Evolutionary conservation across 768 basidiomycete genomes (phyloP).

Genomic region (Paxillus involutus): DNA sequence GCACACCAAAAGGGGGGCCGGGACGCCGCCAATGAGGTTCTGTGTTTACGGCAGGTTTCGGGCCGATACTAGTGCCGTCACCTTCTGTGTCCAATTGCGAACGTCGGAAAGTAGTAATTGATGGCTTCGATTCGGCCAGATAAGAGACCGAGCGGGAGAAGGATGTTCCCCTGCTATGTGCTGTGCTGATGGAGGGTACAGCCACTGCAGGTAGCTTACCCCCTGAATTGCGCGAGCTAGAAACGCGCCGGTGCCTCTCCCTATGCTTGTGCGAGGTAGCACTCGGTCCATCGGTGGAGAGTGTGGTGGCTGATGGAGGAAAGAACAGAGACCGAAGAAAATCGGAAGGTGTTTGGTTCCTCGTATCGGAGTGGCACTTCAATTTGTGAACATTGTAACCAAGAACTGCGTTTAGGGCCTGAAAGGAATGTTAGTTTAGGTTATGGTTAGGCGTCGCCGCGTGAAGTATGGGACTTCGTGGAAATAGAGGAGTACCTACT

Average conservation of each 20-base stretch:
- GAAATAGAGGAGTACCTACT: slow-evolving; percentile 36
- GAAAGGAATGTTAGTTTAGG: slow-evolving; percentile 11
- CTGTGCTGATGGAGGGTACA: slow-evolving; percentile 18
- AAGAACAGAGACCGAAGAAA: slow-evolving; percentile 42
- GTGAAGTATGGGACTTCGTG: slow-evolving; percentile 7
- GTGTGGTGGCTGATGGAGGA: slow-evolving; percentile 18
- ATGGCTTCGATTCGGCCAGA: slow-evolving; percentile 16
- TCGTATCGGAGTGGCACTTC: slow-evolving; percentile 39
- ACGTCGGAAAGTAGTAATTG: slow-evolving; percentile 12
- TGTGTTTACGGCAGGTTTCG: background rate
- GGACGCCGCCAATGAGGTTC: slow-evolving; percentile 8
- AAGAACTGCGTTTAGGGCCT: slow-evolving; percentile 64
- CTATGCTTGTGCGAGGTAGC: slow-evolving; percentile 13
- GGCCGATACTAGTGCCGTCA: background rate
- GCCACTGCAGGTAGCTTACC: slow-evolving; percentile 16
- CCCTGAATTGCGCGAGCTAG: slow-evolving; percentile 19
- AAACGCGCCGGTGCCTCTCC: slow-evolving; percentile 16
- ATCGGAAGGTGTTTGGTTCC: slow-evolving; percentile 18
- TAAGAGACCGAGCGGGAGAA: slow-evolving; percentile 21
- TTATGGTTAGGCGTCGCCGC: background rate
- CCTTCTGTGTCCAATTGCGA: slow-evolving; percentile 13
- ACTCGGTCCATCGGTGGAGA: slow-evolving; percentile 11
- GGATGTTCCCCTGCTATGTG: slow-evolving; percentile 26
- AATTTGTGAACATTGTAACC: slow-evolving; percentile 57
- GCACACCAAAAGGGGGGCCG: slow-evolving; percentile 2